phyloP scores from a whole-genome alignment of 179 eudicot genomes.

The Drosera spatulata region DNA sequence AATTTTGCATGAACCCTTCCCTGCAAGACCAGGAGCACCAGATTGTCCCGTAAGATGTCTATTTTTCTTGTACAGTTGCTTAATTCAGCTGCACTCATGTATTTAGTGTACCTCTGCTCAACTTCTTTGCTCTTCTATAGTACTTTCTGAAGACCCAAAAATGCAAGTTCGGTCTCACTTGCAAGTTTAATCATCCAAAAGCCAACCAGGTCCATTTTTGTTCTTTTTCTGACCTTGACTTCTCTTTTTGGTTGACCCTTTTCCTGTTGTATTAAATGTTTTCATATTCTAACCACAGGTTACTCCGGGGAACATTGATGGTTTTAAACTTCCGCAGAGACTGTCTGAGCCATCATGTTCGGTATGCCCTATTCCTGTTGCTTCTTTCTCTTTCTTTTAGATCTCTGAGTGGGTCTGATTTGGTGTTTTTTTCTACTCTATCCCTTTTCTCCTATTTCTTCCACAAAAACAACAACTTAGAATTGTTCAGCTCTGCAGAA shows the following conservation, averaged over 20 bases:
- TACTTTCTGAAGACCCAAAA: conserved; percentile 83
- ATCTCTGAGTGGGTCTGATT: not conserved
- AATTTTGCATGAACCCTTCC: conserved; percentile 49
- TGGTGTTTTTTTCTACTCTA: not conserved
- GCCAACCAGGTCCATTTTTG: conserved; percentile 31
- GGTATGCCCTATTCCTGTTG: conserved; percentile 29
- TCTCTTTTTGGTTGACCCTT: conserved; percentile 3
- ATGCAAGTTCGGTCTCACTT: conserved; percentile 82
- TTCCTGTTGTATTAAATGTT: conserved; percentile 6
- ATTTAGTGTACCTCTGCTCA: conserved; percentile 4
- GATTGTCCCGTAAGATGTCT: conserved; percentile 79
- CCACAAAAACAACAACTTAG: no score
- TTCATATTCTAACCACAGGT: conserved; percentile 27
- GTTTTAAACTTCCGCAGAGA: conserved; percentile 63
- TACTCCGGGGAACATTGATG: conserved; percentile 22
- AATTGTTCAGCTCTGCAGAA: no score
- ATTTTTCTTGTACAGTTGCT: not conserved
- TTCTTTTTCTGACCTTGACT: conserved; percentile 12
- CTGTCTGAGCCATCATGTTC: conserved; percentile 93
- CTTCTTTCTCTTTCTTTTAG: not conserved
- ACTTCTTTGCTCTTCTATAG: conserved; percentile 26
- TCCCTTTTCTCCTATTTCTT: not conserved
- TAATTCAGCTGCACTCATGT: conserved; percentile 5
- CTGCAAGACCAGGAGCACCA: conserved; percentile 89
- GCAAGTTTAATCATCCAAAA: conserved; percentile 95